Base-by-base conservation (phyloP, 2,329 filamentous ascomycete species). In the Botrytis pseudocinerea region DNA sequence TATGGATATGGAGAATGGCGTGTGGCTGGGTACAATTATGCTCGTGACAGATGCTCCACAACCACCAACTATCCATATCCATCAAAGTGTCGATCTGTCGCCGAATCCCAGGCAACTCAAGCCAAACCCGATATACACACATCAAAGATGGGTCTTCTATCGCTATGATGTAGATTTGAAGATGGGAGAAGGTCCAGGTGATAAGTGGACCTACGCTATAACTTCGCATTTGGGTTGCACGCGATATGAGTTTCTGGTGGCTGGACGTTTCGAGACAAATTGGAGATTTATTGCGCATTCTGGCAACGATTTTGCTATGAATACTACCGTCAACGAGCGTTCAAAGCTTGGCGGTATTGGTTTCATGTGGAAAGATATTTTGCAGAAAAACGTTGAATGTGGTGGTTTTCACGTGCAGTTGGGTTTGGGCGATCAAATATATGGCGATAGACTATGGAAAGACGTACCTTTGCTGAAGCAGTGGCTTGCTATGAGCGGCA, bases 351-450 rank as follows among this genome's bases (percentile, higher is more conserved):
- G 96, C 44, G 96, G 96, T 1, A 88, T 97, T 1, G 93, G 95
- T 0, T 93, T 96, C 80, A 97, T 99, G 95, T 99, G 96, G 96
- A 98, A 98, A 80, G 96, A 99, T 79, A 95, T 99, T 42, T 87
- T 99, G 80, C 94, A 98, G 83, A 98, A 98, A 86, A 97, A 99
- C 79, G 90, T 95, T 42, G 96, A 99, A 78, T 97, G 95, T 78
- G 94, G 95, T 72, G 96, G 96, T 1, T 99, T 98, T 82, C 96
- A 99, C 79, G 91, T 93, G 10, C 96, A 99, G 80, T 86, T 99
- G 12, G 96, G 95, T 22, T 85, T 98, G 7, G 96, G 96, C 72
- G 93, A 96, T 74, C 96, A 99, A 81, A 97, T 99, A 70, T 98
- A 97, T 80, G 96, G 94, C 2, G 96, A 99, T 82, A 87, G 96